Evolutionary conservation across 306 rosid species (phyloP), one percentile per base, ranked within the genome.

Genomic region (Sophora flavescens): DNA sequence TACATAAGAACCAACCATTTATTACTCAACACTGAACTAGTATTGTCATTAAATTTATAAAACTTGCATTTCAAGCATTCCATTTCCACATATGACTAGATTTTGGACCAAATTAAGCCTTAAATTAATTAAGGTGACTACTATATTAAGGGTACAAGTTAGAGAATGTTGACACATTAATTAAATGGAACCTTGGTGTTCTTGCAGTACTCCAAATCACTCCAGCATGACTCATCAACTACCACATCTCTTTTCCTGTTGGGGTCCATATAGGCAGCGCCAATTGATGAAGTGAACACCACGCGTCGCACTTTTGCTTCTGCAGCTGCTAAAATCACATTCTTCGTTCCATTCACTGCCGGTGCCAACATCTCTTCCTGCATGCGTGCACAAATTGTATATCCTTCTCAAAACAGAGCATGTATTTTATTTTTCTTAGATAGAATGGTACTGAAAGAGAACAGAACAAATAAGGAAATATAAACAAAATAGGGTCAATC

Each of bases 251-350:
- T 87, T 16, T 83, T 75, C 76, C 97, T 84, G 1, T 17, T 72
- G 11, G 97, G 99, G 87, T 95, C 95, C 97, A 92, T 92, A 68
- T 89, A 90, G 15, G 91, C 97, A 0, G 97, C 91, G 1, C 97
- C 97, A 4, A 95, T 95, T 1, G 99, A 95, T 5, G 99, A 95
- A 6, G 99, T 95, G 85, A 95, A 90, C 32, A 95, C 99, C 66
- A 95, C 97, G 4, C 99, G 88, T 39, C 91, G 44, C 5, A 91
- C 93, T 36, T 89, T 89, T 3, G 96, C 90, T 59, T 95, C 93
- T 0, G 91, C 91, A 0, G 93, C 90, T 0, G 97, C 93, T 3
- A 54, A 71, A 2, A 95, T 90, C 36, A 95, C 93, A 53, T 95
- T 92, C 86, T 84, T 91, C 0, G 97, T 86, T 92, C 92, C 87